A percentile compares a stretch with the other conserved stretches of the same genome.
phyloP scores from a whole-genome alignment of 2,329 filamentous ascomycete species.

The Epichloe uncinata region DNA sequence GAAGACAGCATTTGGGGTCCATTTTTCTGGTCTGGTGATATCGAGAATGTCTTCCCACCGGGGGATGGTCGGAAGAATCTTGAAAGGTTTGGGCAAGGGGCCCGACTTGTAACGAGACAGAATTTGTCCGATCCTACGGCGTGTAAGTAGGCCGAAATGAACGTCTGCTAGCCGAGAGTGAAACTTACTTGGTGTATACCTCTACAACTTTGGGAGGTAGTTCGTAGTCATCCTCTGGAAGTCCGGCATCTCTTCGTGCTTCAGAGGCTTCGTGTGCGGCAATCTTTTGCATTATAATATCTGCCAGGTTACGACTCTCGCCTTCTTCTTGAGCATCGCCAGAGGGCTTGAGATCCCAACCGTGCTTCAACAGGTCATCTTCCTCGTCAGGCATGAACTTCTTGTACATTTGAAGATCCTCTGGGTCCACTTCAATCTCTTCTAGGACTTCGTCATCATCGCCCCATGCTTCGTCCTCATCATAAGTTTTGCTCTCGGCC shows the following conservation, averaged over 20 bases:
- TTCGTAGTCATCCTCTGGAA: slow-evolving; percentile 68
- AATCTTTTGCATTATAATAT: slow-evolving; percentile 89
- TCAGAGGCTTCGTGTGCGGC: slow-evolving; percentile 72
- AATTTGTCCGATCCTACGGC: slow-evolving; percentile 61
- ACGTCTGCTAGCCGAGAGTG: neutral
- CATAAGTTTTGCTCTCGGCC: slow-evolving; percentile 30
- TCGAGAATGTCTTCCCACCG: slow-evolving; percentile 80
- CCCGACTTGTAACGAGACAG: slow-evolving; percentile 89
- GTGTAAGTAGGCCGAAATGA: slow-evolving; percentile 7
- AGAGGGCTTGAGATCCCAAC: slow-evolving; percentile 35
- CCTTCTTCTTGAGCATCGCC: slow-evolving; percentile 32
- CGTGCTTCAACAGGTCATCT: slow-evolving; percentile 57
- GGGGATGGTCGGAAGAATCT: slow-evolving; percentile 83
- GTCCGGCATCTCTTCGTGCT: slow-evolving; percentile 29
- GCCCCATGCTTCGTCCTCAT: slow-evolving; percentile 58
- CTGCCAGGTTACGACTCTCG: slow-evolving; percentile 67
- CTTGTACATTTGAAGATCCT: slow-evolving; percentile 81
- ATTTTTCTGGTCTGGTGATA: slow-evolving; percentile 65
- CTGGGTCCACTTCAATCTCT: slow-evolving; percentile 71
- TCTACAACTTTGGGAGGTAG: slow-evolving; percentile 86
- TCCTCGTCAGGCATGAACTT: slow-evolving; percentile 71
- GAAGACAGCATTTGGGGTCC: slow-evolving; percentile 67
- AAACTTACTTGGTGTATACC: slow-evolving; percentile 69
- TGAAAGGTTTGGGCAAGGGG: slow-evolving; percentile 95
- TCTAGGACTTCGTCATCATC: slow-evolving; percentile 63